Percentiles rank a stretch among this genome's conserved stretches.
These are phyloP conservation scores for Coniferiporia weirii DNA, from an alignment of 1,284 basidiomycete genomes.

Conservation along the genomic window DNA sequence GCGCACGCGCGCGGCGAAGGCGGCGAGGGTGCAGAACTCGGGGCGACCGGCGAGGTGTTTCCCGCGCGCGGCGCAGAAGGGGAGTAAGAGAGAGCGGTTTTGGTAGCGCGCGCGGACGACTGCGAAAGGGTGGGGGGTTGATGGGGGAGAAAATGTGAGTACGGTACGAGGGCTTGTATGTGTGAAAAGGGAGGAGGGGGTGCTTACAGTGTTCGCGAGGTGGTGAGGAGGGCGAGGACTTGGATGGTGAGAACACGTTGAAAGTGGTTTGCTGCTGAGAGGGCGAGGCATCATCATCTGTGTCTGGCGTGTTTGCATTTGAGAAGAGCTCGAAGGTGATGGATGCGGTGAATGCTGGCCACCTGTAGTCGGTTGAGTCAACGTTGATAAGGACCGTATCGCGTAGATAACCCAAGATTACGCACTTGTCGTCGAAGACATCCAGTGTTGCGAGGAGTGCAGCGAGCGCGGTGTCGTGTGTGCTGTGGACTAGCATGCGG, in stretches of 20 bases:
- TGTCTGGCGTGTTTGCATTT: constrained; percentile 21
- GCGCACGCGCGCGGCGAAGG: constrained; percentile 57
- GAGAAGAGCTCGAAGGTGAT: constrained; percentile 73
- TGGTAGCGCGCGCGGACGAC: constrained; percentile 76
- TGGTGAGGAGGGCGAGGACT: constrained; percentile 6
- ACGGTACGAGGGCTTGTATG: neutral
- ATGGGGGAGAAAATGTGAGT: neutral
- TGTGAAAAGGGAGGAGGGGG: neutral
- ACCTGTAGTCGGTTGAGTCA: constrained; percentile 35
- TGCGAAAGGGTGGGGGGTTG: constrained; percentile 24
- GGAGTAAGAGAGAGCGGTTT: constrained; percentile 60
- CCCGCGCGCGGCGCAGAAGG: constrained; percentile 60
- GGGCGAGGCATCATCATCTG: constrained; percentile 15
- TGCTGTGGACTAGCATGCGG: constrained; percentile 60
- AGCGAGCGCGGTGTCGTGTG: constrained; percentile 76
- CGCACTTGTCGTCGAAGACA: constrained; percentile 68
- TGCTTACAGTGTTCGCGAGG: constrained; percentile 40
- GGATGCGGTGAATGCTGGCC: constrained; percentile 70
- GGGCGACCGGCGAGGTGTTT: constrained; percentile 68
- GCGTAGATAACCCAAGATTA: constrained; percentile 2
- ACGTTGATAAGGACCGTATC: neutral
- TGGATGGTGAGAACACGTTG: constrained; percentile 27
- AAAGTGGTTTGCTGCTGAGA: constrained; percentile 34
- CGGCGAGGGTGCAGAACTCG: constrained; percentile 71
- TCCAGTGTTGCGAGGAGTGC: constrained; percentile 66